Percentiles rank a stretch among this genome's conserved stretches.
These are phyloP conservation scores for Starmerella davenportii DNA, from an alignment of 805 yeast genomes.

Conservation along the genomic window DNA sequence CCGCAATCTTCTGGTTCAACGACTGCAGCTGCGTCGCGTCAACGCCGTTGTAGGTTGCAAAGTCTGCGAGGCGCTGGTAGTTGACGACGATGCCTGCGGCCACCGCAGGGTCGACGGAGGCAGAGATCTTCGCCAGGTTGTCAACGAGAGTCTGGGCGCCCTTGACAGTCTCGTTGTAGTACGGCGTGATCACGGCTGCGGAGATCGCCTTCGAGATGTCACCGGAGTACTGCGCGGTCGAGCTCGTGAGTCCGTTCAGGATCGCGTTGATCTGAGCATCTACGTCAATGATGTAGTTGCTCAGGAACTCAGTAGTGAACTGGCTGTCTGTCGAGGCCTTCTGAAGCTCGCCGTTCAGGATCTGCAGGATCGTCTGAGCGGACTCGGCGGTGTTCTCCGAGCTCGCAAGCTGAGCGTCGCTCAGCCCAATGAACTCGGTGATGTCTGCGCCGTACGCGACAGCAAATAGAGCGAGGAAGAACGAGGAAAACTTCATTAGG, in stretches of 20 bases:
- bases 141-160: neutral
- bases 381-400: neutral
- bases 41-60: neutral
- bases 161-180: neutral
- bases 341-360: neutral
- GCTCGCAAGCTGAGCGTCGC: neutral
- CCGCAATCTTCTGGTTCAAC: neutral
- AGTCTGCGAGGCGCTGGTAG: neutral
- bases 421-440: neutral
- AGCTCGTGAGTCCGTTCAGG: neutral
- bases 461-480: neutral
- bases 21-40: neutral
- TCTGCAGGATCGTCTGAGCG: neutral
- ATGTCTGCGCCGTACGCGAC: neutral
- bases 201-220: neutral
- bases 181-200: neutral
- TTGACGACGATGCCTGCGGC: neutral
- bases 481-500: neutral
- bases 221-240: neutral
- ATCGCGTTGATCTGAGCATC: conserved; percentile 6
- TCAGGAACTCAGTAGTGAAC: neutral
- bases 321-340: neutral
- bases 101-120: neutral
- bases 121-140: neutral
- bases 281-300: conserved; percentile 4